Evolutionary conservation across 306 rosid genomes (phyloP).

Genomic region (Luffa aegyptiaca): DNA sequence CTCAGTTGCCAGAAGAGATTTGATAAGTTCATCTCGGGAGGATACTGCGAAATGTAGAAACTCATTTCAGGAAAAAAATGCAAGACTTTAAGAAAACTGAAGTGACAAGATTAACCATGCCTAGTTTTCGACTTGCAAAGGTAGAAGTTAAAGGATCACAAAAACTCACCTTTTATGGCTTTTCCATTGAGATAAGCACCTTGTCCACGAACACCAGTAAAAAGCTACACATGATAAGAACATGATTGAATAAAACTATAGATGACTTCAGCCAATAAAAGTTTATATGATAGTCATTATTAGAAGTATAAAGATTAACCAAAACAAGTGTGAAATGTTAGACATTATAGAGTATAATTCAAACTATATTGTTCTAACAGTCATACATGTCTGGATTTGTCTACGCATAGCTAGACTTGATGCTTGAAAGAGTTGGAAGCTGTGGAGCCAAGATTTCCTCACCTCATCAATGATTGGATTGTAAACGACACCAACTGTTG

Average conservation of each 20-base stretch:
- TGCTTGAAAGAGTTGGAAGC: not conserved
- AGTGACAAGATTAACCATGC: not conserved
- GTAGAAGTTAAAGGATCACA: not conserved
- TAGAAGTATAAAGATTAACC: not conserved
- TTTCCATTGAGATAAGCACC: constrained; percentile 85
- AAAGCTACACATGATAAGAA: constrained; percentile 44
- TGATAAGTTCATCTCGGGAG: constrained; percentile 56
- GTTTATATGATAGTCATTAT: not conserved
- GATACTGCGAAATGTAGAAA: constrained; percentile 51
- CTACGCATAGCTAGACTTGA: not conserved
- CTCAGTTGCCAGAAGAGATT: constrained; percentile 78
- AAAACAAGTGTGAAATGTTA: not conserved
- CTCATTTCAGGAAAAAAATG: constrained; percentile 8
- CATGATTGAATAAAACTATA: constrained; percentile 4
- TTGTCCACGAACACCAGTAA: constrained; percentile 63
- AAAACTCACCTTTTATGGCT: constrained; percentile 58
- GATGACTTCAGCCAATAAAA: not conserved
- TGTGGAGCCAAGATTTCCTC: constrained; percentile 13
- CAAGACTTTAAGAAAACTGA: not conserved
- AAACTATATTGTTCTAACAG: not conserved
- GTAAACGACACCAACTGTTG: constrained; percentile 83
- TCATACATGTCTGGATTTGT: not conserved
- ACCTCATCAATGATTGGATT: constrained; percentile 91
- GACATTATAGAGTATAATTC: not conserved
- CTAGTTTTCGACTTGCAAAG: not conserved